Base-by-base conservation (phyloP, 805 yeast genomes). In the Candida xyloterini region DNA sequence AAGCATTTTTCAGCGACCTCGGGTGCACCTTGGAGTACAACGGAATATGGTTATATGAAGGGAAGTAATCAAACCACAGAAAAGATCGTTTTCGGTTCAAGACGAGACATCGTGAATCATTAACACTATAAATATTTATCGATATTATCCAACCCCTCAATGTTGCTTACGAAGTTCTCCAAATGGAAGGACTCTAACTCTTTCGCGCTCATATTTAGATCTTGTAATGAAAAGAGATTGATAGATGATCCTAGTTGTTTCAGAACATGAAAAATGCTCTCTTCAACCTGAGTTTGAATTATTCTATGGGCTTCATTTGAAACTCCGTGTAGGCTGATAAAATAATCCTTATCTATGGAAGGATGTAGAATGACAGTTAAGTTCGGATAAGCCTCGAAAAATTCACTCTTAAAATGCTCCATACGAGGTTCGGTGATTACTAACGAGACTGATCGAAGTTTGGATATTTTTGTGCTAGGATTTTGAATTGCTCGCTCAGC, bases 31-130 rank as follows among this genome's bases (percentile, higher is more conserved):
- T 79, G 85, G 85, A 76, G 79, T 47, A 68, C 81, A 0, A 44
- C 66, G 8, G 83, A 79, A 47, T 78, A 79, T 50, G 84, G 85
- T 0, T 77, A 70, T 46, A 73, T 75, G 71, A 68, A 67, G 25
- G 82, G 83, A 21, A 75, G 79, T 3, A 71, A 71, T 27, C 82
- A 76, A 43, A 60, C 65, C 3, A 65, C 74, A 0, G 82, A 79
- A 51, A 68, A 68, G 15, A 67, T 78, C 10, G 78, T 74, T 1
- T 73, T 78, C 50, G 81, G 83, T 3, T 70, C 67, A 24, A 60
- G 70, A 40, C 63, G 81, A 42, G 69, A 75, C 51, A 68, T 78
- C 26, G 60, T 60, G 5, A 40, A 43, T 15, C 46, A 50, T 27
- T 36, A 39, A 46, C 16, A 6, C 13, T 10, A 14, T 24, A 39